Percentiles rank a stretch among this genome's conserved stretches.
These are phyloP conservation scores for Agrocybe chaxingu DNA, from an alignment of 768 basidiomycete species.

Conservation along the genomic window DNA sequence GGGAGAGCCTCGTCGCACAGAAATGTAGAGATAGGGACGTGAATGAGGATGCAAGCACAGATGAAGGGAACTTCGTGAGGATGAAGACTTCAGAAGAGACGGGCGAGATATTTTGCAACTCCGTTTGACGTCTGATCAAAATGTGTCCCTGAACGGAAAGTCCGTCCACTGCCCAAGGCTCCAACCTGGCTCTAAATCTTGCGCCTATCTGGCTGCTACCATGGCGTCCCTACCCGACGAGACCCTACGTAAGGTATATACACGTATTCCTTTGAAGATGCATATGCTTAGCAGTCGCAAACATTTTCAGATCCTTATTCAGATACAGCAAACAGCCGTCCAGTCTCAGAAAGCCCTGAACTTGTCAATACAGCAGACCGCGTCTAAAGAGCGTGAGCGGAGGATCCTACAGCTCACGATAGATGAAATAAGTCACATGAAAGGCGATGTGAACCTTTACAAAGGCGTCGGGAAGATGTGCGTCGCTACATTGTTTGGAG, in stretches of 20 bases:
- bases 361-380: conserved; percentile 69
- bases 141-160: conserved; percentile 7
- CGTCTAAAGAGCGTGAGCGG: conserved; percentile 83
- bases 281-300: background rate
- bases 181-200: background rate
- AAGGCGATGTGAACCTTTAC: conserved; percentile 78
- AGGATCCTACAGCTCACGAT: conserved; percentile 88
- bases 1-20: background rate
- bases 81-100: conserved; percentile 8
- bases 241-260: conserved; percentile 69
- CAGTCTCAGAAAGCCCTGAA: conserved; percentile 80
- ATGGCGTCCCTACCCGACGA: conserved; percentile 75
- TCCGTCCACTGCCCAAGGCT: background rate
- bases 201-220: conserved; percentile 4
- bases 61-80: conserved; percentile 8
- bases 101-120: conserved; percentile 27
- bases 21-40: background rate
- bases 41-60: background rate
- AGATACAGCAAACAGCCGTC: conserved; percentile 90
- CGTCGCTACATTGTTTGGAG: conserved; percentile 18
- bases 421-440: conserved; percentile 71
- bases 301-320: conserved; percentile 73
- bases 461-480: conserved; percentile 97
- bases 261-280: background rate
- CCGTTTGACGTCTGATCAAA: conserved; percentile 18